Conservation (phyloP, 2,329 filamentous ascomycete genomes). For the Colletotrichum plurivorum region DNA sequence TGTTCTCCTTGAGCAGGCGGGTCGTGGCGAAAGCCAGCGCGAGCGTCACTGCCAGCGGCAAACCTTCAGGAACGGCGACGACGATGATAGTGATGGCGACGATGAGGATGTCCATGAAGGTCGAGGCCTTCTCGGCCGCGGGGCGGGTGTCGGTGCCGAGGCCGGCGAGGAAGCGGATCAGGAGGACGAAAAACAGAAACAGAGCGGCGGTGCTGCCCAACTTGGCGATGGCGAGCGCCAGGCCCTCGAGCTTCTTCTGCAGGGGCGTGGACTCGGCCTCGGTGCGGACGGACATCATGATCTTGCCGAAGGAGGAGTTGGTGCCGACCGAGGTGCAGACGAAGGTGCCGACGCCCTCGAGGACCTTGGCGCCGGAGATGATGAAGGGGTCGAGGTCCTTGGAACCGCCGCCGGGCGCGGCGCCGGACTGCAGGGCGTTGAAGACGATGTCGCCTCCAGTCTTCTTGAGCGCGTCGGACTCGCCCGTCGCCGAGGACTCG, state of each 20-base stretch:
- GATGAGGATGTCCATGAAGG: slow-evolving; percentile 76
- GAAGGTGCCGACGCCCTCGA: slow-evolving; percentile 68
- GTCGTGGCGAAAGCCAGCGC: slow-evolving; percentile 79
- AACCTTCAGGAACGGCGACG: slow-evolving; percentile 76
- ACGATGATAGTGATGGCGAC: slow-evolving; percentile 77
- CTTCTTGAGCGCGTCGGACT: slow-evolving; percentile 81
- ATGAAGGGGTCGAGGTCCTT: slow-evolving; percentile 76
- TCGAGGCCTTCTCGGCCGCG: slow-evolving; percentile 68
- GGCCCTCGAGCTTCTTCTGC: slow-evolving; percentile 65
- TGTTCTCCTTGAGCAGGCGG: slow-evolving; percentile 79
- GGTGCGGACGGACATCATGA: slow-evolving; percentile 68
- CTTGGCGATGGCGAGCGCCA: slow-evolving; percentile 61
- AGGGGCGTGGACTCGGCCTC: slow-evolving; percentile 68
- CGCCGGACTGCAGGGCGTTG: slow-evolving; percentile 64
- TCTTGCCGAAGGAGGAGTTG: slow-evolving; percentile 68
- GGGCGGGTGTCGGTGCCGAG: slow-evolving; percentile 65
- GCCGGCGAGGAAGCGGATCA: slow-evolving; percentile 81
- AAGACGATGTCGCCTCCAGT: slow-evolving; percentile 71
- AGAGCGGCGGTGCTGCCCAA: slow-evolving; percentile 76
- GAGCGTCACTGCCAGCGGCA: slow-evolving; percentile 77
- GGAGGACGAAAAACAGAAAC: slow-evolving; percentile 81
- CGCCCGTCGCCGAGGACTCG: slow-evolving; percentile 81
- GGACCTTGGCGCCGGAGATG: slow-evolving; percentile 68
- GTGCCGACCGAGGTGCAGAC: slow-evolving; percentile 69
- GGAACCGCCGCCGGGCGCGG: slow-evolving; percentile 44